Evolutionary conservation across 768 basidiomycete species (phyloP).

Genomic region (Cyclocybe cylindracea): DNA sequence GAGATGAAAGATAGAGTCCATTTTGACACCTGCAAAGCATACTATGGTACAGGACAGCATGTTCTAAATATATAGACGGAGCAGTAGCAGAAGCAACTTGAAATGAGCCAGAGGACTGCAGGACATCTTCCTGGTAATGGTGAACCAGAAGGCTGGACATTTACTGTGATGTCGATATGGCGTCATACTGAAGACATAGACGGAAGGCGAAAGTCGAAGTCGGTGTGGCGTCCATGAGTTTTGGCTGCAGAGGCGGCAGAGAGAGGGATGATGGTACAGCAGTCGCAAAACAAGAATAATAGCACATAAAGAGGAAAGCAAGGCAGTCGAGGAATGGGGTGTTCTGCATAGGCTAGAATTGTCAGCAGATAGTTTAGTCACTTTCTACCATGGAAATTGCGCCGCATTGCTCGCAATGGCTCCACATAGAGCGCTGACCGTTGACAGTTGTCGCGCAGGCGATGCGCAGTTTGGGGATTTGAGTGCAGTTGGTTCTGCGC

Average conservation of each 20-base stretch:
- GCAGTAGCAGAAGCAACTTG: conserved; percentile 11
- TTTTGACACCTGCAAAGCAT: conserved; percentile 8
- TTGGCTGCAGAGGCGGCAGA: conserved; percentile 11
- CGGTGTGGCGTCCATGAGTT: conserved; percentile 8
- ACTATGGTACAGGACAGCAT: conserved; percentile 16
- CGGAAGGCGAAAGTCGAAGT: conserved; percentile 1
- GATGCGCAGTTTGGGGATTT: conserved; percentile 82
- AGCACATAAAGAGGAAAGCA: conserved; percentile 16
- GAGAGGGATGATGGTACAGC: conserved; percentile 11
- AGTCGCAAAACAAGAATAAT: conserved; percentile 21
- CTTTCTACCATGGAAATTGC: conserved; percentile 86
- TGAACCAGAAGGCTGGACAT: conserved; percentile 7
- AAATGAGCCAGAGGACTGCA: conserved; percentile 14
- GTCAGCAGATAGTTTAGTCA: conserved; percentile 44
- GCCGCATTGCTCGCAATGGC: conserved; percentile 86
- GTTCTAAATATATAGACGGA: conserved; percentile 16
- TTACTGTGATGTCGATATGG: not conserved
- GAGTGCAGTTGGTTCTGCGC: conserved; percentile 64
- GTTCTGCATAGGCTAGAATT: conserved; percentile 14
- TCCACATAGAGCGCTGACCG: conserved; percentile 84
- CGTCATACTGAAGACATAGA: not conserved
- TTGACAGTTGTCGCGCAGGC: conserved; percentile 71
- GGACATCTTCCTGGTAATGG: not conserved
- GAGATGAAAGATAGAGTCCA: conserved; percentile 5
- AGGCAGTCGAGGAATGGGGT: conserved; percentile 1